These are phyloP conservation scores for Microsporum canis DNA, from an alignment of 2,329 filamentous ascomycete species.

Conservation along the genomic window DNA sequence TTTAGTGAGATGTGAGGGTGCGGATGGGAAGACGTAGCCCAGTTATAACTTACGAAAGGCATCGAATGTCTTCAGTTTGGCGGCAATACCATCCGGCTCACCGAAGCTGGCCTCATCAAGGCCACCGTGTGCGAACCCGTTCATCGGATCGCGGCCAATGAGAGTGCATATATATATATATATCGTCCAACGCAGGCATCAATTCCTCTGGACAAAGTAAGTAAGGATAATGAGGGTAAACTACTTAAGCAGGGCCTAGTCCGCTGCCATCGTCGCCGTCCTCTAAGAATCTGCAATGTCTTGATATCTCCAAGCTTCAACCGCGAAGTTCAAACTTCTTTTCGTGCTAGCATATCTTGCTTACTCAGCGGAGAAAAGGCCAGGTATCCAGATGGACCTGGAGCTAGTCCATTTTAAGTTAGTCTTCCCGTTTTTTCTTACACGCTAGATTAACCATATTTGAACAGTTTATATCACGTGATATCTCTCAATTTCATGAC, in stretches of 20 bases:
- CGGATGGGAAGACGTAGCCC: not conserved
- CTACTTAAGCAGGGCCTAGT: not conserved
- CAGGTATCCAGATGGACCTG: conserved; percentile 6
- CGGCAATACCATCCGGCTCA: conserved; percentile 49
- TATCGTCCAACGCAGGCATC: not conserved
- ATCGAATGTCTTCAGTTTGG: conserved; percentile 72
- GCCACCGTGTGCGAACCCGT: conserved; percentile 60
- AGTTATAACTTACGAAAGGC: conserved; percentile 68
- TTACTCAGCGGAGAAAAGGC: conserved; percentile 12
- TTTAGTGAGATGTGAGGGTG: not conserved
- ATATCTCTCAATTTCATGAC: not conserved
- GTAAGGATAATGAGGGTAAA: not conserved
- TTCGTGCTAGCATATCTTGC: not conserved
- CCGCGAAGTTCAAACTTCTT: not conserved
- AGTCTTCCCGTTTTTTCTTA: not conserved
- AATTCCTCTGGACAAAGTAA: not conserved
- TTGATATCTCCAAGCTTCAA: not conserved
- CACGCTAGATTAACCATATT: not conserved
- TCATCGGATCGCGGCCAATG: conserved; percentile 46
- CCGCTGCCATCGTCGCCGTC: not conserved
- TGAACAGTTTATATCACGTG: not conserved
- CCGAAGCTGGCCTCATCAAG: conserved; percentile 73
- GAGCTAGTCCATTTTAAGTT: not conserved
- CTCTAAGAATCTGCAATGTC: not conserved
- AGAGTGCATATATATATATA: not conserved